These are phyloP conservation scores for Fonticula alba DNA, from an alignment of 78 protist genomes.

Conservation along the genomic window DNA sequence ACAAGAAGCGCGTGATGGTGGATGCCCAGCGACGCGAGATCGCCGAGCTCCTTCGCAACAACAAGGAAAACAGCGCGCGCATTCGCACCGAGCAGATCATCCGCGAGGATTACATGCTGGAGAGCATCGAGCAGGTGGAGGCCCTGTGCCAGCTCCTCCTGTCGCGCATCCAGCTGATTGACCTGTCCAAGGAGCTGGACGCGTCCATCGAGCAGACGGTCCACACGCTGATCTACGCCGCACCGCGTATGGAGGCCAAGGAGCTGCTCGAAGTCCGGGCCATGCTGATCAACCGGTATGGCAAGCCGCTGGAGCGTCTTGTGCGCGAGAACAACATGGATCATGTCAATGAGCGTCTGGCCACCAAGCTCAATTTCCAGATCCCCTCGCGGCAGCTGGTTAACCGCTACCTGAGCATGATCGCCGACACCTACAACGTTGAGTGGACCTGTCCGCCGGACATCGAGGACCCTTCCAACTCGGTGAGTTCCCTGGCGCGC, in stretches of 20 bases:
- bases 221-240: slow-evolving; percentile 4
- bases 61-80: slow-evolving; percentile 12
- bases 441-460: too few relatives aligned
- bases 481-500: too few relatives aligned
- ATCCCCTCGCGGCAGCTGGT: background rate
- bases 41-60: slow-evolving; percentile 3
- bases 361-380: background rate
- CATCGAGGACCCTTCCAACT: too few relatives aligned
- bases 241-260: slow-evolving; percentile 2
- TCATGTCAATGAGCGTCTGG: background rate
- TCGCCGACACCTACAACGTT: background rate
- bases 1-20: too few relatives aligned
- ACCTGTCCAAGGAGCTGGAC: background rate
- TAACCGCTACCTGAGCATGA: background rate
- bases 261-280: background rate
- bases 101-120: slow-evolving; percentile 8
- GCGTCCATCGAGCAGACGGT: background rate
- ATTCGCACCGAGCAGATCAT: slow-evolving; percentile 12
- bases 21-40: too few relatives aligned
- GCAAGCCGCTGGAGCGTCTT: background rate
- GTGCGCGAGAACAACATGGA: background rate
- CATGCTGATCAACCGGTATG: background rate
- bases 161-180: slow-evolving; percentile 8
- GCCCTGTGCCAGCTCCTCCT: slow-evolving; percentile 10
- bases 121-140: slow-evolving; percentile 11